Base-by-base conservation (phyloP, 148 eudicot genomes). In the Rhododendron mucronatum region DNA sequence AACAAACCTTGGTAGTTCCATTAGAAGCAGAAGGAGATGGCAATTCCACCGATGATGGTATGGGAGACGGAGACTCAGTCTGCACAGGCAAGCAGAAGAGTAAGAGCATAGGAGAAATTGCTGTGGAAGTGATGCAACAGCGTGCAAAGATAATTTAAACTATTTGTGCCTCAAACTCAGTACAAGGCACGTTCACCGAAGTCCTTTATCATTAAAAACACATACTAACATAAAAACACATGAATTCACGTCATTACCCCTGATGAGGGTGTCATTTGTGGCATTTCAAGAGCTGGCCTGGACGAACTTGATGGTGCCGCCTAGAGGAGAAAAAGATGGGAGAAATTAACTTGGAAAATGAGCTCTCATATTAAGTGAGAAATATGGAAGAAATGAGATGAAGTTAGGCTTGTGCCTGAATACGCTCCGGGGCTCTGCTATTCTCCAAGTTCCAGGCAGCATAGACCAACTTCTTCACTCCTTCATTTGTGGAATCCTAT, bases 231-330 rank as follows among this genome's bases (percentile, higher is more conserved):
- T 80, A 73, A 16, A 45, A 74, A 16, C 73, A 82, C 82, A 18
- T 57, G 39, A 79, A 37, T 78, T 35, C 82, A 11, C 7, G 84
- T 67, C 76, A 30, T 85, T 93, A 96, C 99, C 94, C 94, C 91
- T 59, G 93, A 88, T 26, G 92, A 79, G 28, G 88, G 88, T 82
- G 92, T 84, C 88, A 87, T 47, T 75, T 82, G 92, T 78, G 95
- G 91, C 83, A 87, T 89, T 92, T 93, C 99, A 89, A 95, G 90
- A 85, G 96, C 96, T 77, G 92, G 94, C 88, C 88, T 91, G 69
- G 94, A 89, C 16, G 95, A 88, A 90, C 88, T 89, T 18, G 96
- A 90, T 48, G 93, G 86, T 33, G 89, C 47, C 45, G 86, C 96
- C 98, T 94, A 82, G 12, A 80, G 20, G 33, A 59, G 37, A 33